A percentile compares a stretch with the other conserved stretches of the same genome.
phyloP scores from a whole-genome alignment of 345 rosid genomes.

The Salix suchowensis region DNA sequence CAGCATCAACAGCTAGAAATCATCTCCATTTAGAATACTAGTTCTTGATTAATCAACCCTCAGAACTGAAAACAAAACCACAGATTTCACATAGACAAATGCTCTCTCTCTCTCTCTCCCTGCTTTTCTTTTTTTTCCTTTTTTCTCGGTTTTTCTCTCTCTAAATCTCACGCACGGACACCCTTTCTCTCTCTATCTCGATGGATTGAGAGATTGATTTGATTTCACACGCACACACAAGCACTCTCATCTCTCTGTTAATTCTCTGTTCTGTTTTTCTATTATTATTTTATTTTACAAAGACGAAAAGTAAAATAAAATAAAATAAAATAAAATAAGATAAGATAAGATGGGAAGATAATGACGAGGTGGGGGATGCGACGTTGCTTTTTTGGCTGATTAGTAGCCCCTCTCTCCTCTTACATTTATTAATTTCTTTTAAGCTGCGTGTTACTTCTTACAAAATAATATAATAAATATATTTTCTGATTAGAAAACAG shows the following conservation, averaged over 20 bases:
- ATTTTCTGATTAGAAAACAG: too few species aligned
- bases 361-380: slow-evolving; percentile 5
- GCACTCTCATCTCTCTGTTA: slow-evolving; percentile 5
- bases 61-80: slow-evolving; percentile 1
- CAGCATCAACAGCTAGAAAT: not conserved
- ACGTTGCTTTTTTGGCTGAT: slow-evolving; percentile 5
- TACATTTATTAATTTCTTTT: not conserved
- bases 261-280: not conserved
- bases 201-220: not conserved
- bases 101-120: not conserved
- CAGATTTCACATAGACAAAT: slow-evolving; percentile 1
- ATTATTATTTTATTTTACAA: not conserved
- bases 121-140: not conserved
- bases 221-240: not conserved
- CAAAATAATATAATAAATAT: too few species aligned
- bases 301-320: too few species aligned
- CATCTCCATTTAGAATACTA: not conserved
- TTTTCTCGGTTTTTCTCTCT: not conserved
- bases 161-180: slow-evolving; percentile 2
- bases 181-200: not conserved
- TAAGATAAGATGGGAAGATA: slow-evolving; percentile 4
- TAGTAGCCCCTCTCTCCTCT: not conserved
- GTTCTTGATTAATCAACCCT: slow-evolving; percentile 3
- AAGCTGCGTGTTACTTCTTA: not conserved
- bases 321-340: not conserved